phyloP scores from a whole-genome alignment of 306 rosid species.

The Gillenia trifoliata region DNA sequence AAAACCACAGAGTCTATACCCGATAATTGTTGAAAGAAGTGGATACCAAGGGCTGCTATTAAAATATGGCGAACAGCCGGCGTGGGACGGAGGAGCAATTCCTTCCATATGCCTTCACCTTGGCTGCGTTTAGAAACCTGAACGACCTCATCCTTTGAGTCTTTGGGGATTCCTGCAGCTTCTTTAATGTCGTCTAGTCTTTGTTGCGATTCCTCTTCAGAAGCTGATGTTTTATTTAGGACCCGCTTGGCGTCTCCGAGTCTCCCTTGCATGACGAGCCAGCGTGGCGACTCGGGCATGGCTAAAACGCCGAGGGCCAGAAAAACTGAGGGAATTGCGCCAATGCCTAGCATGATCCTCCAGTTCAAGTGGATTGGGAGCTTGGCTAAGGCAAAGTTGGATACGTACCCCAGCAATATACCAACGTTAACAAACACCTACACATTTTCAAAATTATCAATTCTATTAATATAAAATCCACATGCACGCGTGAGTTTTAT shows the following conservation, averaged over 20 bases:
- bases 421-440: conserved; percentile 45
- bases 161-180: no score
- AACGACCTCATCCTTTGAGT: no score
- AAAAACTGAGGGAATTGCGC: not conserved
- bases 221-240: no score
- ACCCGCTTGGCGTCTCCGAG: no score
- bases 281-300: no score
- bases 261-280: no score
- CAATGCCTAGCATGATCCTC: conserved; percentile 52
- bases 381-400: conserved; percentile 39
- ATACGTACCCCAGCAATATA: conserved; percentile 37
- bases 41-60: conserved; percentile 44
- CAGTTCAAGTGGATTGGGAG: conserved; percentile 22
- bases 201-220: no score
- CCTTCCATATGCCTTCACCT: conserved; percentile 72
- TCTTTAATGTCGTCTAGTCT: no score
- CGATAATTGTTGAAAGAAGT: conserved; percentile 57
- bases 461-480: no score
- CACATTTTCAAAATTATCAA: not conserved
- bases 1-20: conserved; percentile 62
- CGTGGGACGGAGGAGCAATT: conserved; percentile 43
- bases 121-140: no score
- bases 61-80: conserved; percentile 51
- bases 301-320: no score
- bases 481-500: no score